Evolutionary conservation across 139 green algal genomes (phyloP), one percentile per base, ranked within the genome.

Genomic region (Micromonas pusilla): DNA sequence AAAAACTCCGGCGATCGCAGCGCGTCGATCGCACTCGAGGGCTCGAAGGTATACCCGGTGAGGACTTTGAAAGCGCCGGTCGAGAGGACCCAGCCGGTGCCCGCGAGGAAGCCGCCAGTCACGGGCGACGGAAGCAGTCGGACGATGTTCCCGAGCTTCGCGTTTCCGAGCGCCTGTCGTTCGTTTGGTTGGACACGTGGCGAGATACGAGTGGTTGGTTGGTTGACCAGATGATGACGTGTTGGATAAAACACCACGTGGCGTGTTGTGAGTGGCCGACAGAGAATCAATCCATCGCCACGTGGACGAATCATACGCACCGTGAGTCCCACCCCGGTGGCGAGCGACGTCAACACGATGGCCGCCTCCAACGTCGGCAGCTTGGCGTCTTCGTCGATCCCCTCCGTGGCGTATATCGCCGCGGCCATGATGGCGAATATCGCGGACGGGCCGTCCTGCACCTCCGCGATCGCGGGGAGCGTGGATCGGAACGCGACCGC

Each of bases 41-140:
- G 63, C 9, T 70, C 63, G 63, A 70, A 36, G 9, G 28, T 20
- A 9, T 9, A 5, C 5, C 70, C 70, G 34, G 70, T 77, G 25
- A 70, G 52, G 9, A 79, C 72, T 31, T 79, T 70, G 30, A 45
- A 70, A 13, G 39, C 25, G 28, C 72, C 72, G 23, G 20, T 28
- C 6, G 31, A 5, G 52, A 79, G 72, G 34, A 79, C 72, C 45
- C 52, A 79, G 21, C 72, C 72, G 52, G 72, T 71, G 72, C 72
- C 72, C 16, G 72, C 72, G 45, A 79, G 72, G 72, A 79, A 79
- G 21, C 72, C 72, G 30, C 72, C 72, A 23, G 28, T 20, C 39
- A 79, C 72, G 39, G 72, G 72, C 25, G 21, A 52, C 16, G 72
- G 72, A 9, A 79, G 45, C 45, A 57, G 45, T 57, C 45, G 45